Conservation (phyloP, 768 basidiomycete species). For the Pisolithus albus region DNA sequence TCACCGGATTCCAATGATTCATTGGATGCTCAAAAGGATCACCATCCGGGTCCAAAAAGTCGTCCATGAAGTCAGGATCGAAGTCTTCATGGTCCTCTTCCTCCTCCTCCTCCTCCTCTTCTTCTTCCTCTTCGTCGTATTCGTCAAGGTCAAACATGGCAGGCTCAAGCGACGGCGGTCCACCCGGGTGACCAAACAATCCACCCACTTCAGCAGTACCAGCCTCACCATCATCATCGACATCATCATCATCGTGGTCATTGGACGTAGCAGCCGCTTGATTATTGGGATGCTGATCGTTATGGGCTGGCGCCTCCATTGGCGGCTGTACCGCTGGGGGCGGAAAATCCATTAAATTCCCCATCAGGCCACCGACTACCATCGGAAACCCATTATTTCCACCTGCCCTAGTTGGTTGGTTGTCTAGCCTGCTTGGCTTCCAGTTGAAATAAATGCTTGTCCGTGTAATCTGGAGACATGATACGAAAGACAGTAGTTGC, state of each 20-base stretch:
- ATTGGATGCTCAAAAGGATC: not conserved
- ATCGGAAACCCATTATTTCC: not conserved
- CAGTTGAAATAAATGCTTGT: conserved; percentile 48
- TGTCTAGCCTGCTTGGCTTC: conserved; percentile 17
- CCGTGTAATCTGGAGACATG: conserved; percentile 51
- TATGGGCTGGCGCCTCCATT: not conserved
- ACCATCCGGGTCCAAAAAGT: not conserved
- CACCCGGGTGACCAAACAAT: not conserved
- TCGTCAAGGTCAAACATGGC: conserved; percentile 1
- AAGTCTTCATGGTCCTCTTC: not conserved
- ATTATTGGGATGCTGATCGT: not conserved
- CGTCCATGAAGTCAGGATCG: conserved; percentile 6
- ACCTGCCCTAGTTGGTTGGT: not conserved
- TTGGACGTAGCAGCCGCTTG: not conserved
- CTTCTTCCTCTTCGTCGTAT: not conserved
- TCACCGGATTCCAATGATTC: not conserved
- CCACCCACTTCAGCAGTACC: not conserved
- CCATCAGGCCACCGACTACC: not conserved
- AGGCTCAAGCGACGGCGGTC: not conserved
- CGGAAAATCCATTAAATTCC: not conserved
- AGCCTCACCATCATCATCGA: no score
- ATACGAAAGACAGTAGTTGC: conserved; percentile 23
- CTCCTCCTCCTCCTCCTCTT: no score
- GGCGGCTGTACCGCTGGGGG: not conserved
- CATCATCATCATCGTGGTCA: not conserved